A percentile compares a stretch with the other conserved stretches of the same genome.
Conservation (phyloP, 495 filamentous ascomycete genomes). For the Trypethelium eluteriae region DNA sequence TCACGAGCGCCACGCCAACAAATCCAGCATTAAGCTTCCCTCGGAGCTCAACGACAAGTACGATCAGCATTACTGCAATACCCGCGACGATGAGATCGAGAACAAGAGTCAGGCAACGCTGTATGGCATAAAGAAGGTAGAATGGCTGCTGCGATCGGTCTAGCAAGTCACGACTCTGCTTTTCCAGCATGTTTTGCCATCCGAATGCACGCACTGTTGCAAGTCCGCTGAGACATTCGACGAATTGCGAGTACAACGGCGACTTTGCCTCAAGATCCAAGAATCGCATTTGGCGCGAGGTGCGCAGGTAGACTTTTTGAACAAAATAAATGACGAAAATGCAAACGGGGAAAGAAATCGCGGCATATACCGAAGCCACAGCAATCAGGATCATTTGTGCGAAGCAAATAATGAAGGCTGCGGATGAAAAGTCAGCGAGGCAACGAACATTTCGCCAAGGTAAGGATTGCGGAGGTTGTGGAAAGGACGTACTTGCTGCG, state of each 20-base stretch:
- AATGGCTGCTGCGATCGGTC: constrained; percentile 54
- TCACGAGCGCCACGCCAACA: constrained; percentile 51
- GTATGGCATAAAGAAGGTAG: constrained; percentile 50
- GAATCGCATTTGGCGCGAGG: constrained; percentile 32
- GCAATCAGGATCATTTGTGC: constrained; percentile 47
- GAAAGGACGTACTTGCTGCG: constrained; percentile 35
- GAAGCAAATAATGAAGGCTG: constrained; percentile 41
- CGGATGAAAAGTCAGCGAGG: constrained; percentile 11
- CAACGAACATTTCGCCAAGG: background rate
- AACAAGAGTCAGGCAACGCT: constrained; percentile 36
- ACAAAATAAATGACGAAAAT: constrained; percentile 27
- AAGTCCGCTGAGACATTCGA: constrained; percentile 38
- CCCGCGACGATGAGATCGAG: constrained; percentile 28
- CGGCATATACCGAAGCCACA: constrained; percentile 42
- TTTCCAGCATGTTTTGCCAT: constrained; percentile 43
- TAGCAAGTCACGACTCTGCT: constrained; percentile 36
- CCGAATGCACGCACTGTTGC: constrained; percentile 51
- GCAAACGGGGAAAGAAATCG: constrained; percentile 45
- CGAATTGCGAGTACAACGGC: constrained; percentile 36
- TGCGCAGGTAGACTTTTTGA: constrained; percentile 31
- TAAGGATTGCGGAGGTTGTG: background rate
- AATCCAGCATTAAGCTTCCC: constrained; percentile 42
- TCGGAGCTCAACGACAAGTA: constrained; percentile 21
- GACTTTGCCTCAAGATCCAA: constrained; percentile 31
- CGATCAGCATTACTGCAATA: constrained; percentile 25